Conservation (phyloP, 768 basidiomycete species). For the Trametes coccinea region DNA sequence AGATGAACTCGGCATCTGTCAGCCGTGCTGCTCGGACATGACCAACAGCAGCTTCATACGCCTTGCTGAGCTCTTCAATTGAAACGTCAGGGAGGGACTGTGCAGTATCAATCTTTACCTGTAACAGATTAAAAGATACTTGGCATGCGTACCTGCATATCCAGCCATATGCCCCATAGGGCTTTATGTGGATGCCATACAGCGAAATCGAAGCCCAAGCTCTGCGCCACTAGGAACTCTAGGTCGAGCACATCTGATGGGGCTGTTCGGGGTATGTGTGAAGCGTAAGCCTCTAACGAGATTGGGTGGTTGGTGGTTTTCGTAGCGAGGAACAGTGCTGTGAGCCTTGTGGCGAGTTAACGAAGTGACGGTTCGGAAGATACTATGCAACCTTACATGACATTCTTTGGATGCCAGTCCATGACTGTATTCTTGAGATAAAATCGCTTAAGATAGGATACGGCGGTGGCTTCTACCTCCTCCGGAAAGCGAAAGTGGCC, state of each 20-base stretch:
- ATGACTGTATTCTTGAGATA: constrained; percentile 97
- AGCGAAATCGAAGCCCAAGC: constrained; percentile 90
- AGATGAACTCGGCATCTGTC: constrained; percentile 90
- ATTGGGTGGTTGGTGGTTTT: constrained; percentile 98
- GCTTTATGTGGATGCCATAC: constrained; percentile 91
- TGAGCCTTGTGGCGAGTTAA: constrained; percentile 61
- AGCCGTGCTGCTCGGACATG: constrained; percentile 79
- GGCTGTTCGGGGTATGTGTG: constrained; percentile 78
- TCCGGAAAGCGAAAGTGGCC: constrained; percentile 86
- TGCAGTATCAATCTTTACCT: neutral
- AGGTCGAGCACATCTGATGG: constrained; percentile 88
- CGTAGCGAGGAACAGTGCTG: constrained; percentile 90
- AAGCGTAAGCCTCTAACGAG: constrained; percentile 80
- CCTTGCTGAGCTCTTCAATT: constrained; percentile 47
- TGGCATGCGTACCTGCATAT: constrained; percentile 67
- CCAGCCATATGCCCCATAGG: constrained; percentile 85
- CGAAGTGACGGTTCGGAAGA: neutral
- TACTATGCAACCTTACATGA: constrained; percentile 66
- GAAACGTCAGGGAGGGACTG: constrained; percentile 61
- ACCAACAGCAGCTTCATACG: constrained; percentile 66
- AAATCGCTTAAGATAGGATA: constrained; percentile 92
- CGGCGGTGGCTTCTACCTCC: constrained; percentile 90
- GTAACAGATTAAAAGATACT: constrained; percentile 5
- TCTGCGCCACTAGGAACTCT: constrained; percentile 95
- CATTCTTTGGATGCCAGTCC: constrained; percentile 99